phyloP scores from a whole-genome alignment of 192 early-diverging fungal genomes.

The Funneliformis mosseae region DNA sequence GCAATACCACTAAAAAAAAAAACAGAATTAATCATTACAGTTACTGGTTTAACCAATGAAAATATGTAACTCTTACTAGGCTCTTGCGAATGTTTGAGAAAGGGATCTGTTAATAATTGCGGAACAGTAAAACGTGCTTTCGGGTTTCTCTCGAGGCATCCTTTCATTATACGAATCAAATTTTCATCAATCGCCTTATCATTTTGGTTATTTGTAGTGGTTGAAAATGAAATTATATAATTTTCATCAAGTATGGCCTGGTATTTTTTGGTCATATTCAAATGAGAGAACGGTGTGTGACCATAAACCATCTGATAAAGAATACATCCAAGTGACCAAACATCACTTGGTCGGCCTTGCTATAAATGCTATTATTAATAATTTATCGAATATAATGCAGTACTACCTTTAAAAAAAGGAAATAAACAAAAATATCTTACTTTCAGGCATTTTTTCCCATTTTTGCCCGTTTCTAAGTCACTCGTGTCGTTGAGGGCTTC shows the following conservation, averaged over 20 bases:
- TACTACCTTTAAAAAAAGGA: neutral
- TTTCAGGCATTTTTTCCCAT: slow-evolving; percentile 3
- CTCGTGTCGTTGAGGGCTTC: slow-evolving; percentile 71
- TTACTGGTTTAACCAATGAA: neutral
- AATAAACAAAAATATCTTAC: slow-evolving; percentile 7
- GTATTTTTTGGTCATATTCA: slow-evolving; percentile 66
- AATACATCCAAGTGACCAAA: slow-evolving; percentile 94
- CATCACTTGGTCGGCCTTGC: slow-evolving; percentile 80
- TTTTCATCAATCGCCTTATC: slow-evolving; percentile 47
- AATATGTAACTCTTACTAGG: neutral
- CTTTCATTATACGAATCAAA: slow-evolving; percentile 63
- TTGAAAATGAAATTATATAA: slow-evolving; percentile 67
- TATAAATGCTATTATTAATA: neutral
- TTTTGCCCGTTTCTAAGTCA: slow-evolving; percentile 17
- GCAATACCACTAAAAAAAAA: neutral
- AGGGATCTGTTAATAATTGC: slow-evolving; percentile 64
- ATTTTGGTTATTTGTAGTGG: neutral
- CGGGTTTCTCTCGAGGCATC: slow-evolving; percentile 71
- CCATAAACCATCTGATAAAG: slow-evolving; percentile 91
- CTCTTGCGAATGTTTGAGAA: slow-evolving; percentile 49
- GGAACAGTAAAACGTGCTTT: slow-evolving; percentile 69
- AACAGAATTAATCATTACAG: neutral
- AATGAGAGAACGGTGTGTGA: slow-evolving; percentile 76
- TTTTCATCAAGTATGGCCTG: slow-evolving; percentile 70
- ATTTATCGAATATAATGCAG: neutral